Percentiles rank a stretch among this genome's conserved stretches.
Evolutionary conservation across 2,329 filamentous ascomycete species (phyloP).

Genomic region (Teratosphaeria destructans): DNA sequence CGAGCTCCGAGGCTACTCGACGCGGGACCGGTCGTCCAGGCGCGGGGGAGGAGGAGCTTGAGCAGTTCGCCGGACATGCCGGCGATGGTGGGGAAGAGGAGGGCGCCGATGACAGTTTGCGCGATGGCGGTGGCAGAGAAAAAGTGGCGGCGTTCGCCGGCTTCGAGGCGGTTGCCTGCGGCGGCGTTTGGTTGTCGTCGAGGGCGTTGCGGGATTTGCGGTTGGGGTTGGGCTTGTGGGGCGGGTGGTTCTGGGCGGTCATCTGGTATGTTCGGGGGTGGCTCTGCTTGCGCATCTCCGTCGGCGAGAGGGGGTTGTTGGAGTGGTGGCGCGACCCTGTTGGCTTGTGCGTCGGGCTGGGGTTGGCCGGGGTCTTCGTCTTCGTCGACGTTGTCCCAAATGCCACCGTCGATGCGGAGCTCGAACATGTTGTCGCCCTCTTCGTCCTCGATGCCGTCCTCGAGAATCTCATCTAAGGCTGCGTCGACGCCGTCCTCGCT

Average conservation of each 20-base stretch:
- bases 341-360: constrained; percentile 4
- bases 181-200: constrained; percentile 7
- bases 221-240: background rate
- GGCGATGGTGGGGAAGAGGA: constrained; percentile 75
- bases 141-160: constrained; percentile 32
- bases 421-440: constrained; percentile 20
- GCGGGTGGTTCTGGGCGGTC: constrained; percentile 2
- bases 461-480: constrained; percentile 3
- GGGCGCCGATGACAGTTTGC: constrained; percentile 53
- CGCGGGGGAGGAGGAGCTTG: constrained; percentile 53
- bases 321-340: constrained; percentile 1
- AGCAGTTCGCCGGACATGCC: constrained; percentile 68
- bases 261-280: constrained; percentile 7
- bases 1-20: background rate
- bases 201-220: background rate
- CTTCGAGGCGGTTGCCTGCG: background rate
- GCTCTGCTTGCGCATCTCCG: constrained; percentile 3
- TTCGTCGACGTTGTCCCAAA: constrained; percentile 32
- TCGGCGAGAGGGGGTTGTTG: constrained; percentile 19
- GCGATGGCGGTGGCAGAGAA: constrained; percentile 46
- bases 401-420: constrained; percentile 26
- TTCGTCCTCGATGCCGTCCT: constrained; percentile 16
- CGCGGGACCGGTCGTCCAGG: constrained; percentile 45
- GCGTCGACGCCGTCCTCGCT: constrained; percentile 7
- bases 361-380: constrained; percentile 11